These are phyloP conservation scores for Furcasterigmium furcatum DNA, from an alignment of 2,329 filamentous ascomycete genomes.

Conservation along the genomic window DNA sequence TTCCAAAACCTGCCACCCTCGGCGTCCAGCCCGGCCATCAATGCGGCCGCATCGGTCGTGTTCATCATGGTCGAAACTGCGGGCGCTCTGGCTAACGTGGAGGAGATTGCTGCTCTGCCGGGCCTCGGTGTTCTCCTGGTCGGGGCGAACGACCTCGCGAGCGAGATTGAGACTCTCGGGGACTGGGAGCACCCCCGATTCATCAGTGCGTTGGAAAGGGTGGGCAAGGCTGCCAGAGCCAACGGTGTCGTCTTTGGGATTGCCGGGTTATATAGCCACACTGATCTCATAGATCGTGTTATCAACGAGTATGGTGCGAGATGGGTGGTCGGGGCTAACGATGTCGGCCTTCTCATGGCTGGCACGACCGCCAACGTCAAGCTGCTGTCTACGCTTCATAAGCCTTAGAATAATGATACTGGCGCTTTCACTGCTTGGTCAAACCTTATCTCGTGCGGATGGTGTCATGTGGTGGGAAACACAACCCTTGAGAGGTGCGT, in stretches of 20 bases:
- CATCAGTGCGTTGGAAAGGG: slow-evolving; percentile 1
- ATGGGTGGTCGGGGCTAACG: neutral
- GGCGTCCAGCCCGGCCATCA: neutral
- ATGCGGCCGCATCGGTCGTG: neutral
- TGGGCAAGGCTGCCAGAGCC: slow-evolving; percentile 2
- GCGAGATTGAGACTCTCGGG: neutral
- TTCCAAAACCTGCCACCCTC: slow-evolving; percentile 6
- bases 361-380: neutral
- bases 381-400: neutral
- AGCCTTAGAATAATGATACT: neutral
- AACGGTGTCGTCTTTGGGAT: slow-evolving; percentile 4
- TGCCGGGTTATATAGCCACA: slow-evolving; percentile 3
- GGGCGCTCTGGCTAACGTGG: slow-evolving; percentile 1
- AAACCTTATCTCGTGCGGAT: no score
- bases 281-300: neutral
- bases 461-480: no score
- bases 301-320: slow-evolving; percentile 5
- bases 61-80: slow-evolving; percentile 5
- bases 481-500: no score
- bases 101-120: slow-evolving; percentile 4
- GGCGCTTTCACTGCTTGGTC: no score
- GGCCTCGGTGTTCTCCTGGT: slow-evolving; percentile 4
- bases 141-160: slow-evolving; percentile 6
- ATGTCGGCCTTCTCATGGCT: neutral
- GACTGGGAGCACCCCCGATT: slow-evolving; percentile 2